Base-by-base conservation (phyloP, 305 asterid species). In the Fraxinus nigra region DNA sequence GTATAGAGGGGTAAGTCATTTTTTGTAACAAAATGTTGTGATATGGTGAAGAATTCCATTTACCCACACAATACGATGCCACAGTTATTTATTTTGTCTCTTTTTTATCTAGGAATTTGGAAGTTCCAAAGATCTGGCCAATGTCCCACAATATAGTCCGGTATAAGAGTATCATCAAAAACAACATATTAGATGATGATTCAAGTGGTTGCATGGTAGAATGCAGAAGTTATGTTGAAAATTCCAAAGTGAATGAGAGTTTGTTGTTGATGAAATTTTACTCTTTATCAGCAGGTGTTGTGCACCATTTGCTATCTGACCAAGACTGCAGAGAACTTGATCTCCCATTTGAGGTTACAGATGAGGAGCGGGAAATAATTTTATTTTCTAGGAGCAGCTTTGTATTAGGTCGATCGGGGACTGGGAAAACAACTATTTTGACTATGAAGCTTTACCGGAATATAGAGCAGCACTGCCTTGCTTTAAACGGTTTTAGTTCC, bases 281-380 rank as follows among this genome's bases (percentile, higher is more conserved):
- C 86, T 86, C 97, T 8, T 78, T 92, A 82, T 91, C 95, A 72
- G 28, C 83, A 26, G 89, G 88, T n/a, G 72, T 85, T 48, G 91
- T 90, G 56, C 90, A 89, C 32, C 91, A 90, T 86, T 86, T 93
- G 82, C 93, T 92, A 30, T 88, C 92, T 20, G 91, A 87, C 75
- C 75, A 10, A 0, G 90, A 85, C 46, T 94, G 90, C 33, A 74
- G 77, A 82, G 93, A 86, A 69, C 63, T 88, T 32, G 97, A 89
- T 83, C 89, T 92, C 26, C 98, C 97, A 2, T 92, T 92, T 84
- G 94, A 93, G 83, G 94, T 93, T 10, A 92, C 95, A 20, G 91
- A 91, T 16, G 93, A 92, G 81, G 95, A 93, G 85, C 83, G 87
- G 70, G 90, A 86, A 80, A 87, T 91, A 75, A 90, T 93, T 78